phyloP scores from a whole-genome alignment of 768 basidiomycete species.

The Panellus pusillus region DNA sequence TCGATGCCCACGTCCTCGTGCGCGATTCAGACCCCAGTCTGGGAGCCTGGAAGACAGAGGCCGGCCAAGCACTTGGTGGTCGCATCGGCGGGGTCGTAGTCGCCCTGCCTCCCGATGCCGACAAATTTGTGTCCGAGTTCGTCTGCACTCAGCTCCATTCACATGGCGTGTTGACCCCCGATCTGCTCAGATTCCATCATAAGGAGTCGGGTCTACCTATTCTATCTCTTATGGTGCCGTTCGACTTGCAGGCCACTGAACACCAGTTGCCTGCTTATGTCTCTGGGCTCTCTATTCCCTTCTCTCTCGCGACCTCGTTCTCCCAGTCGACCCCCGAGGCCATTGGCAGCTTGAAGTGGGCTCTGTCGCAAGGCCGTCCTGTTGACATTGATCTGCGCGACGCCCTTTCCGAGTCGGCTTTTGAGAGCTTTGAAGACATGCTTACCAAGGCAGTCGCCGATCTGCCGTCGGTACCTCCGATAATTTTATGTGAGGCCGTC shows the following conservation, averaged over 20 bases:
- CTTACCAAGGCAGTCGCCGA: conserved; percentile 60
- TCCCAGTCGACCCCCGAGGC: conserved; percentile 46
- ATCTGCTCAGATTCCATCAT: conserved; percentile 17
- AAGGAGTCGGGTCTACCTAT: conserved; percentile 36
- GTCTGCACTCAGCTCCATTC: conserved; percentile 24
- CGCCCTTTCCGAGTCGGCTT: conserved; percentile 51
- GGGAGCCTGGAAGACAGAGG: conserved; percentile 53
- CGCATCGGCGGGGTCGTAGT: conserved; percentile 60
- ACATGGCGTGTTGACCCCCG: conserved; percentile 17
- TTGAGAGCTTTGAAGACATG: conserved; percentile 71
- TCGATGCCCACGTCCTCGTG: conserved; percentile 67
- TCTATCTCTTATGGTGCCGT: conserved; percentile 62
- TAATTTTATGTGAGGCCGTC: conserved; percentile 62
- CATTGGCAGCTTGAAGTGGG: conserved; percentile 62
- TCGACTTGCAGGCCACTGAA: conserved; percentile 50
- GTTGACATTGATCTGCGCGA: conserved; percentile 72
- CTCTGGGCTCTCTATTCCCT: conserved; percentile 42
- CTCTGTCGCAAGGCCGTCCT: conserved; percentile 57
- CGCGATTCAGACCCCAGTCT: conserved; percentile 40
- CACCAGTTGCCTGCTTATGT: conserved; percentile 38
- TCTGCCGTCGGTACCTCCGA: conserved; percentile 46
- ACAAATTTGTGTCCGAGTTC: conserved; percentile 48
- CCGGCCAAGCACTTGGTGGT: conserved; percentile 43
- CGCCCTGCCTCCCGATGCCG: conserved; percentile 44
- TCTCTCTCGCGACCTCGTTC: conserved; percentile 61